Base-by-base conservation (phyloP, 352 stramenopile genomes). In the Aphanomyces euteiches region DNA sequence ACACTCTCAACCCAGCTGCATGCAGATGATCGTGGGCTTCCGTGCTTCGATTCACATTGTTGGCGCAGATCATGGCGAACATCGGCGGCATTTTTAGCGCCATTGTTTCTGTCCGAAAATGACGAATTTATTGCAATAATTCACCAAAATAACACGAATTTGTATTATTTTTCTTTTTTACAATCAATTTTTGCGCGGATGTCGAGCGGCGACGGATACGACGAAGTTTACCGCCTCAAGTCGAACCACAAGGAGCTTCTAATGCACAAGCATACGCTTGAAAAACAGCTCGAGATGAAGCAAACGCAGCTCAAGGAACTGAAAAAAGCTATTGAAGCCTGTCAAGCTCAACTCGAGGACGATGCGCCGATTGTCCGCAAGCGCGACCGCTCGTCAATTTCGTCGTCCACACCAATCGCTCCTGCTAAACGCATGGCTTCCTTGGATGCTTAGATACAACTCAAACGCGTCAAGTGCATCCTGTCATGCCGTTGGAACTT, bases 31-130 rank as follows among this genome's bases (percentile, higher is more conserved):
- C 80, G 70, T 95, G 87, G 39, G 87, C 88, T 37, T 85, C 87
- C 37, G 87, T 83, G 73, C 85, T 94, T 47, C 87, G 81, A 67
- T 95, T 95, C 41, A 95, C 87, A 72, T 95, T 95, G 77, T 92
- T 93, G 39, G 76, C 82, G 73, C 87, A 95, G 41, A 95, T 80
- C 75, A 95, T 87, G n/a, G 85, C 83, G 68, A 95, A 95, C 77
- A 91, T 86, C 38, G 82, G 80, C 17, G 50, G 50, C 10, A n/a
- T 50, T 50, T 50, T 12, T n/a, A 2, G 10, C 43, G 43, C 43
- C 43, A n/a, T 0, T 50, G 43, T 12, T 50, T 50, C 28, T 2
- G 17, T 50, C 43, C 43, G 2, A n/a, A 50, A 50, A 50, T 12
- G 10, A 3, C 43, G 43, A n/a, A 50, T 50, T 28, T 28, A 28